phyloP scores from a whole-genome alignment of 1,139 yeast genomes.

The Saccharomyces pastorianus region DNA sequence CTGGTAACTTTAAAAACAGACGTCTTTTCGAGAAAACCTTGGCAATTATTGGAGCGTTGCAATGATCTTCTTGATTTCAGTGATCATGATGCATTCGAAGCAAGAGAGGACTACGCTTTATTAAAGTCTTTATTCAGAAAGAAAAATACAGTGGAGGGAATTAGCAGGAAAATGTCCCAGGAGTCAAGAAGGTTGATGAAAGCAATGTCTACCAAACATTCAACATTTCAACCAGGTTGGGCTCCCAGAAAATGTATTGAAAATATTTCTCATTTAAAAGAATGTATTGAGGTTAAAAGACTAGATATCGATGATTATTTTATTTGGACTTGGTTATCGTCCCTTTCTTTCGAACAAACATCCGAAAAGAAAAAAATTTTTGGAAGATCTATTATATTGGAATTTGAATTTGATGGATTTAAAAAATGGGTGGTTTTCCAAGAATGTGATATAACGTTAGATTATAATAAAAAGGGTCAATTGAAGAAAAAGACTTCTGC shows the following conservation, averaged over 20 bases:
- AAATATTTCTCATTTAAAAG: constrained; percentile 10
- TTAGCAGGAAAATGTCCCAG: constrained; percentile 57
- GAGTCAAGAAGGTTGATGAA: constrained; percentile 67
- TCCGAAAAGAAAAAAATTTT: constrained; percentile 55
- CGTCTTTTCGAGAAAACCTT: constrained; percentile 49
- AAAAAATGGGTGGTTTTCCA: constrained; percentile 80
- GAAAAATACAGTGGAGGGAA: constrained; percentile 40
- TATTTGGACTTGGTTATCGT: constrained; percentile 86
- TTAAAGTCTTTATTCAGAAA: constrained; percentile 66
- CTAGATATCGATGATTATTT: constrained; percentile 78
- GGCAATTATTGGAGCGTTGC: constrained; percentile 41
- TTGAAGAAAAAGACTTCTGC: constrained; percentile 3
- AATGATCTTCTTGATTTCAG: constrained; percentile 61
- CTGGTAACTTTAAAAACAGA: constrained; percentile 64
- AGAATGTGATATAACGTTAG: constrained; percentile 49
- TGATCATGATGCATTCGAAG: constrained; percentile 58
- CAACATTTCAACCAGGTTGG: constrained; percentile 38
- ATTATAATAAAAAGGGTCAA: constrained; percentile 27
- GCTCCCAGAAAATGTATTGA: constrained; percentile 21
- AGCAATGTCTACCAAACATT: constrained; percentile 45
- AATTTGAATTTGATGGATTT: constrained; percentile 61
- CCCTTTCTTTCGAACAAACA: constrained; percentile 70
- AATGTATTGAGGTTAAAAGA: constrained; percentile 43
- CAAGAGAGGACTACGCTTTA: constrained; percentile 72
- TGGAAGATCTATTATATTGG: constrained; percentile 73